Base-by-base conservation (phyloP, 768 basidiomycete species). In the Serendipita indica region DNA sequence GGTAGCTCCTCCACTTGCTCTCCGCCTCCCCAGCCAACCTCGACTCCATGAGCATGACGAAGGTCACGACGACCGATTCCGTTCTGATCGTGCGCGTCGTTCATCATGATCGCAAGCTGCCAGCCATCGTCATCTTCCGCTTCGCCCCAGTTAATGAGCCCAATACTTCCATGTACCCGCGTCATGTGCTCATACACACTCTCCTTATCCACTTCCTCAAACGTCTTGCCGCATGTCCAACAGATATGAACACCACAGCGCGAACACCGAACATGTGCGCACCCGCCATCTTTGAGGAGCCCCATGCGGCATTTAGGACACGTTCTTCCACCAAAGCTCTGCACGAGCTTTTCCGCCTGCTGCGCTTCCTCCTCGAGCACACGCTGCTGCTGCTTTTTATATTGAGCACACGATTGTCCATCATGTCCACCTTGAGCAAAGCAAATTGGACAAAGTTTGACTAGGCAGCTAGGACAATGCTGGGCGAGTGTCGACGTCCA, bases 241-340 rank as follows among this genome's bases (percentile, higher is more conserved):
- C 49, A 54, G n/a, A 54, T 54, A n/a, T 54, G 49, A n/a, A 54
- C 49, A 4, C 30, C 30, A 32, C 49, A 54, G 20, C 30, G 20
- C 10, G 49, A 54, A 32, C 49, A 54, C 7, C 30, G 49, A 27
- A 54, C 49, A 54, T 54, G 49, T 22, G 49, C 49, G n/a, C 49
- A 54, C 16, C 49, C 49, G 22, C 49, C 49, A 27, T 54, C 49
- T 27, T 54, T 54, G 49, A 54, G 20, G 5, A 54, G 30, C 16
- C 49, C 49, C 49, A 54, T 54, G n/a, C 30, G 20, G 30, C 49
- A 54, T 54, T 54, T 54, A 28, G 49, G 49, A 27, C 49, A 54
- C 30, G 20, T 54, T 32, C 49, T 16, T 7, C 49, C 49, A 25
- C 49, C 49, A 54, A 54, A 54, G 12, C 30, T 54, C 22, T 54